A percentile compares a stretch with the other conserved stretches of the same genome.
phyloP scores from a whole-genome alignment of 2,329 filamentous ascomycete species.

The Beauveria brongniartii region DNA sequence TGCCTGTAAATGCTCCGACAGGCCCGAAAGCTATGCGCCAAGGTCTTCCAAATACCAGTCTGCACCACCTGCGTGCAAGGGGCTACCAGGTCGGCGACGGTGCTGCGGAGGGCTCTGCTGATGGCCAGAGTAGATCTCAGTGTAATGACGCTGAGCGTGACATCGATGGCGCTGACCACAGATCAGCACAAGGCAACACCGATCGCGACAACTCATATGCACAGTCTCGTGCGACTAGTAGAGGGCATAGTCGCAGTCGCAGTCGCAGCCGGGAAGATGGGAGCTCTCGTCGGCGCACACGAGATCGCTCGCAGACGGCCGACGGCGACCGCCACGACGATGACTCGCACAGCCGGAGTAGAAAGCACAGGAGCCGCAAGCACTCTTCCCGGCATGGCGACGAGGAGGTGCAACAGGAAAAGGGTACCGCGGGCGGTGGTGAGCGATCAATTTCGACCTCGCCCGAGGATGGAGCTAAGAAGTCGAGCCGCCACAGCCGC shows the following conservation, averaged over 20 bases:
- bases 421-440: constrained; percentile 28
- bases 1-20: constrained; percentile 68
- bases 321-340: constrained; percentile 41
- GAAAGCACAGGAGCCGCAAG: constrained; percentile 37
- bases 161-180: constrained; percentile 7
- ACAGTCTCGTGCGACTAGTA: constrained; percentile 26
- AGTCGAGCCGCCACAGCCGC: constrained; percentile 52
- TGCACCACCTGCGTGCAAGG: constrained; percentile 53
- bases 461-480: constrained; percentile 43
- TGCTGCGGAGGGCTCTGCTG: not conserved
- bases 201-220: constrained; percentile 25
- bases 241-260: constrained; percentile 19
- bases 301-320: constrained; percentile 46
- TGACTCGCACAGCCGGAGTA: constrained; percentile 36
- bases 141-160: constrained; percentile 15
- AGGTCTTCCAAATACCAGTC: constrained; percentile 74
- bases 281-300: constrained; percentile 42
- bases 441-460: constrained; percentile 59
- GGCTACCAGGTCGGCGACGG: constrained; percentile 36
- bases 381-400: constrained; percentile 36
- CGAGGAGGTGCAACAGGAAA: constrained; percentile 30
- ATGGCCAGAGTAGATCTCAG: constrained; percentile 12
- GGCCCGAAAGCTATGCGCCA: constrained; percentile 93
- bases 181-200: constrained; percentile 14
- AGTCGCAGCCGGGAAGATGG: constrained; percentile 32